Evolutionary conservation across 2,329 filamentous ascomycete species (phyloP).

Genomic region (Colletotrichum chlorophyti): DNA sequence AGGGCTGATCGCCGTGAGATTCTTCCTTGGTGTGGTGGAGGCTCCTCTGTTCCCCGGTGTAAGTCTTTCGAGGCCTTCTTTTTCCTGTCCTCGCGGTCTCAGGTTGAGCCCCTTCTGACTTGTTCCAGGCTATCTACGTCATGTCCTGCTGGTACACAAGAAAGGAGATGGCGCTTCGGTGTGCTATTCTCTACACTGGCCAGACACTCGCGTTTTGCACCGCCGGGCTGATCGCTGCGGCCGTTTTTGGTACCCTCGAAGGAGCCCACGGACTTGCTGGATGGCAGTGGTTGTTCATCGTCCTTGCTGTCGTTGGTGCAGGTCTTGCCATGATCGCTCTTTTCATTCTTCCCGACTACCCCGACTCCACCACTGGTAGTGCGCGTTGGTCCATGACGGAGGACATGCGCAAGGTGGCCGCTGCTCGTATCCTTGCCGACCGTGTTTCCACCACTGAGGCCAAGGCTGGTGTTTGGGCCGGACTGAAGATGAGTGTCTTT

Average conservation of each 20-base stretch:
- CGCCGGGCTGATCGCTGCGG: constrained; percentile 35
- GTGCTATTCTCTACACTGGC: constrained; percentile 34
- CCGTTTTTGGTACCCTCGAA: constrained; percentile 31
- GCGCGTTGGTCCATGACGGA: constrained; percentile 33
- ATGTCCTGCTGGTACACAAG: constrained; percentile 36
- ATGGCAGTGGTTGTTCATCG: constrained; percentile 50
- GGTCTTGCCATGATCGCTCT: constrained; percentile 29
- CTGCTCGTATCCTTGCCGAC: constrained; percentile 33
- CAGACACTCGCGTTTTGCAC: constrained; percentile 32
- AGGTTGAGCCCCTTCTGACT: neutral
- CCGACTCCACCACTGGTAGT: constrained; percentile 32
- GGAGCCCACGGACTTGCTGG: constrained; percentile 38
- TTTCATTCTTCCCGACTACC: constrained; percentile 34
- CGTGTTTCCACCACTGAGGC: constrained; percentile 33
- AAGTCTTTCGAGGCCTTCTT: neutral
- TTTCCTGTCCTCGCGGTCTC: neutral
- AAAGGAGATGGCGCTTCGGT: constrained; percentile 34
- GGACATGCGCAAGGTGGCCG: constrained; percentile 33
- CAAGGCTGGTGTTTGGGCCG: constrained; percentile 31
- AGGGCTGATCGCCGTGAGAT: constrained; percentile 28
- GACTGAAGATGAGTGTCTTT: constrained; percentile 32
- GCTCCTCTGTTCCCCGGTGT: constrained; percentile 30
- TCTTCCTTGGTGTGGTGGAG: constrained; percentile 30
- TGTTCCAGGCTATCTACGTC: constrained; percentile 25
- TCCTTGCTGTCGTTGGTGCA: constrained; percentile 37